Percentiles rank a stretch among this genome's conserved stretches.
phyloP scores from a whole-genome alignment of 1,284 basidiomycete genomes.

The Ceratorhiza oryzae-sativae region DNA sequence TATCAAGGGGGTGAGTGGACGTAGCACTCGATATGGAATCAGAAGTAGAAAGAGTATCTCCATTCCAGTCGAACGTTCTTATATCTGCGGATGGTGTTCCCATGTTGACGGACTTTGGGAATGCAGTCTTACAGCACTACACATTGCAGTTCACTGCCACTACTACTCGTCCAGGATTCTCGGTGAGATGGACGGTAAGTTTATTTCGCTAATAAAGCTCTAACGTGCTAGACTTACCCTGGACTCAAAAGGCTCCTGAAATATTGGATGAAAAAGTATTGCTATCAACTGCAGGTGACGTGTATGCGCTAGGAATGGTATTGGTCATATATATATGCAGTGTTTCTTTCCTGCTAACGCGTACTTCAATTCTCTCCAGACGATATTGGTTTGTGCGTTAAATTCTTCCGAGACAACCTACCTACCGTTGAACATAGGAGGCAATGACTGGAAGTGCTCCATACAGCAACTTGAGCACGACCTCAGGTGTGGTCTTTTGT shows the following conservation, averaged over 20 bases:
- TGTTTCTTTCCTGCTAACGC: neutral
- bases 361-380: neutral
- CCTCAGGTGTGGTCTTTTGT: too few species aligned
- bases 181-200: conserved; percentile 12
- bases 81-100: neutral
- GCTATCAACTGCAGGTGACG: neutral
- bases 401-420: too few species aligned
- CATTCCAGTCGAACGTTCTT: conserved; percentile 3
- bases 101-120: conserved; percentile 29
- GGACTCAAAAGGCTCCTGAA: conserved; percentile 2
- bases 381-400: neutral
- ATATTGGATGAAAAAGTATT: neutral
- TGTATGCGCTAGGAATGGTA: conserved; percentile 28
- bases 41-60: neutral
- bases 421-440: too few species aligned
- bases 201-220: too few species aligned
- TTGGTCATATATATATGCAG: neutral
- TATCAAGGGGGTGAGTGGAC: conserved; percentile 11
- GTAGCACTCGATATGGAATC: neutral
- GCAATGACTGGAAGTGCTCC: too few species aligned
- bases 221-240: neutral
- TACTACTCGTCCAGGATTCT: neutral
- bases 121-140: neutral
- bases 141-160: conserved; percentile 10
- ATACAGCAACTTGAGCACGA: too few species aligned